A percentile compares a stretch with the other conserved stretches of the same genome.
phyloP scores from a whole-genome alignment of 73 alveolate species.

The Blepharisma japonicum region DNA sequence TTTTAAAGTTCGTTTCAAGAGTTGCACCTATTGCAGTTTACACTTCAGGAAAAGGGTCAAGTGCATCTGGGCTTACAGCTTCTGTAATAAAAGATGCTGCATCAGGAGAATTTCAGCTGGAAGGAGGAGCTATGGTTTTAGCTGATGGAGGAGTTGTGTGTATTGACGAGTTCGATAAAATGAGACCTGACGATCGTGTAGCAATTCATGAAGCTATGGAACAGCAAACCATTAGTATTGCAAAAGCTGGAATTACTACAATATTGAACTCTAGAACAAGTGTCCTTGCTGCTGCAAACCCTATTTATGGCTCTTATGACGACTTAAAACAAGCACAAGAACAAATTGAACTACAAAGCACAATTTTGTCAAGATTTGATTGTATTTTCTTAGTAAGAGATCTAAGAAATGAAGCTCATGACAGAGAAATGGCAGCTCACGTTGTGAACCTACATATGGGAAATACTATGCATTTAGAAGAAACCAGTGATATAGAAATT shows the following conservation, averaged over 20 bases:
- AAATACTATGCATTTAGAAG: slow-evolving; percentile 34
- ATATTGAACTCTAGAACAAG: slow-evolving; percentile 94
- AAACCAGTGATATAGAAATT: slow-evolving; percentile 61
- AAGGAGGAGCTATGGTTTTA: slow-evolving; percentile 99
- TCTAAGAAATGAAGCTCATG: slow-evolving; percentile 91
- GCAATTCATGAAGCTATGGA: slow-evolving; percentile 99
- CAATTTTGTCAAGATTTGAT: slow-evolving; percentile 99
- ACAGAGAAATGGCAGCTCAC: slow-evolving; percentile 93
- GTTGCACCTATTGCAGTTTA: slow-evolving; percentile 97
- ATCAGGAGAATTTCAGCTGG: slow-evolving; percentile 89
- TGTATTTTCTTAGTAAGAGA: slow-evolving; percentile 98
- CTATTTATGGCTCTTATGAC: slow-evolving; percentile 99
- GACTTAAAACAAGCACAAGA: slow-evolving; percentile 94
- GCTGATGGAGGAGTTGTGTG: slow-evolving; percentile 99
- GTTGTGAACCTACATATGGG: slow-evolving; percentile 85
- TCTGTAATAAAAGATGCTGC: slow-evolving; percentile 75
- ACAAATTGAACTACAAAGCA: slow-evolving; percentile 97
- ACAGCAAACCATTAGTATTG: slow-evolving; percentile 99
- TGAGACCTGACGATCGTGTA: slow-evolving; percentile 99
- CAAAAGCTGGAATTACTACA: slow-evolving; percentile 99
- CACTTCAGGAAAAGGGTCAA: slow-evolving; percentile 99
- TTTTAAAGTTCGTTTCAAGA: slow-evolving; percentile 94
- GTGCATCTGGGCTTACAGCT: slow-evolving; percentile 99
- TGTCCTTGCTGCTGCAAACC: slow-evolving; percentile 99
- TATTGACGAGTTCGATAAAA: slow-evolving; percentile 99